phyloP scores from a whole-genome alignment of 108 stramenopile species.

The Nannochloropsis salina region DNA sequence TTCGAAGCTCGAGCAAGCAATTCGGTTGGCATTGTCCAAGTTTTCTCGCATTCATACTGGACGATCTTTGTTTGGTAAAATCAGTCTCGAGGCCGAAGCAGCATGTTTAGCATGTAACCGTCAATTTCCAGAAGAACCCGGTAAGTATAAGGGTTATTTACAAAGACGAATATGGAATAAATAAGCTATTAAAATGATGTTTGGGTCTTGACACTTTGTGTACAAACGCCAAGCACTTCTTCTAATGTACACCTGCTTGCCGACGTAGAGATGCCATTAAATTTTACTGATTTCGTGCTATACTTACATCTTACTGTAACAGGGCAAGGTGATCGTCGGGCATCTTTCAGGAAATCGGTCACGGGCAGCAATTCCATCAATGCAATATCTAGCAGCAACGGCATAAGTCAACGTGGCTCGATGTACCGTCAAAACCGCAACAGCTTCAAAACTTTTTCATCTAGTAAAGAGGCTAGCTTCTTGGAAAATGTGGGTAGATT shows the following conservation, averaged over 20 bases:
- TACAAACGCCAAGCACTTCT: too few species aligned
- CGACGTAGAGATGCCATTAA: too few species aligned
- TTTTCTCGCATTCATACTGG: constrained; percentile 20
- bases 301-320: background rate
- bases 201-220: too few species aligned
- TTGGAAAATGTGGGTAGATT: background rate
- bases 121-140: background rate
- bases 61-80: constrained; percentile 12
- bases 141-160: background rate
- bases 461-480: background rate
- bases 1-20: background rate
- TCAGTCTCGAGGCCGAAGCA: background rate
- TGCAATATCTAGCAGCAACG: background rate
- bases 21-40: background rate
- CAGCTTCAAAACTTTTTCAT: constrained; percentile 16
- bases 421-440: background rate
- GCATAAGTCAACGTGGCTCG: background rate
- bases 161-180: background rate
- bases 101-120: constrained; percentile 15
- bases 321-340: background rate
- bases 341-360: background rate
- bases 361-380: background rate
- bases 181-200: too few species aligned
- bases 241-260: too few species aligned
- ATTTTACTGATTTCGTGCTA: too few species aligned